These are phyloP conservation scores for Ephemerocybe angulata DNA, from an alignment of 768 basidiomycete species.

Conservation along the genomic window DNA sequence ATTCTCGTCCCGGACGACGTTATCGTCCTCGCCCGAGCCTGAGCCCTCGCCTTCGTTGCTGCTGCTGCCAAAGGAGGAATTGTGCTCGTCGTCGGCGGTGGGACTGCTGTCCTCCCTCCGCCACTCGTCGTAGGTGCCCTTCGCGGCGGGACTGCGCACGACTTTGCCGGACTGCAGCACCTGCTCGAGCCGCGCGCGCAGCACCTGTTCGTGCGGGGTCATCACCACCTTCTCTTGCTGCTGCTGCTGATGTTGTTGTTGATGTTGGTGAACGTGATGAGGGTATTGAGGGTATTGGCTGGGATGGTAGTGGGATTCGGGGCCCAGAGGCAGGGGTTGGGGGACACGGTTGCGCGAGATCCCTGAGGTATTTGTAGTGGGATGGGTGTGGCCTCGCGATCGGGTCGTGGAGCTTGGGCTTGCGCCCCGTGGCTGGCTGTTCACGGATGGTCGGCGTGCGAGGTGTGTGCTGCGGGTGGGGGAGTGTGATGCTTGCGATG, in stretches of 20 bases:
- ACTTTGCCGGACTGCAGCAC: conserved; percentile 10
- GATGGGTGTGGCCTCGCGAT: neutral
- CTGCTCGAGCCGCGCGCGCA: conserved; percentile 15
- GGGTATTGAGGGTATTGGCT: too few relatives aligned
- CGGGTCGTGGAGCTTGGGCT: neutral
- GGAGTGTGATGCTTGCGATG: neutral
- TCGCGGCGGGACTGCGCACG: neutral
- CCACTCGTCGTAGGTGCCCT: neutral
- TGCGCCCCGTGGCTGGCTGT: conserved; percentile 1
- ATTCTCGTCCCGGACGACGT: conserved; percentile 8
- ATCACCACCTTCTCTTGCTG: neutral
- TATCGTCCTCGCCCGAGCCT: conserved; percentile 5
- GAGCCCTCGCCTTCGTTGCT: neutral
- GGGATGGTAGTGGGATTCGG: conserved; percentile 7
- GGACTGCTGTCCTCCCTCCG: neutral
- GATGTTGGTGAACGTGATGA: neutral
- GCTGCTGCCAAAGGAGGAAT: neutral
- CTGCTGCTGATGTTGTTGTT: neutral
- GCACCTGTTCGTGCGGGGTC: conserved; percentile 15
- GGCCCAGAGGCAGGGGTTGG: conserved; percentile 9
- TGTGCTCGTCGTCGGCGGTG: neutral
- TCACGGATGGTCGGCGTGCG: conserved; percentile 6
- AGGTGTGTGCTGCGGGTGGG: neutral
- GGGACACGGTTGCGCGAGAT: conserved; percentile 5
- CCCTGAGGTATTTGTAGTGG: neutral